Evolutionary conservation across 73 alveolate species (phyloP).

Genomic region (Uronychia binucleata): DNA sequence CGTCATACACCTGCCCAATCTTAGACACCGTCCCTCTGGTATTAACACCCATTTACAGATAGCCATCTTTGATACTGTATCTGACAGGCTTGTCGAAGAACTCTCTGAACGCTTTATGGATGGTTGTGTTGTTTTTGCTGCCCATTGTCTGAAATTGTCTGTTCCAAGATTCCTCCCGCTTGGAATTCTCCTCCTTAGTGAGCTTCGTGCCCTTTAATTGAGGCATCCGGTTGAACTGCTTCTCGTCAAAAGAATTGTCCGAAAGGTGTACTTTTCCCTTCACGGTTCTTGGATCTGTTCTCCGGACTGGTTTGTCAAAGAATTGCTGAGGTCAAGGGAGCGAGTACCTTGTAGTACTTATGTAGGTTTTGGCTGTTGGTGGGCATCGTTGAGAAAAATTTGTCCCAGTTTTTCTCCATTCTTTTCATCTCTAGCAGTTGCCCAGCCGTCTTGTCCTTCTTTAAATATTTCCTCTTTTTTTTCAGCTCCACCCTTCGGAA

Average conservation of each 20-base stretch:
- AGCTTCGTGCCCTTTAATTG: background rate
- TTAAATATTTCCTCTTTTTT: background rate
- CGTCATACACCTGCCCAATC: background rate
- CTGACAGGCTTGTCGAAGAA: background rate
- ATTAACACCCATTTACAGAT: background rate
- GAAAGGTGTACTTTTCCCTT: background rate
- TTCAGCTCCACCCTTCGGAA: background rate
- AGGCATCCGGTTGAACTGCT: background rate
- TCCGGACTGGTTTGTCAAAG: background rate
- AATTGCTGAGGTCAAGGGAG: background rate
- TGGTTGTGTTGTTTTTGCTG: background rate
- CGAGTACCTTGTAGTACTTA: background rate
- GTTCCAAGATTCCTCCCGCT: background rate
- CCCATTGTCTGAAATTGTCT: background rate
- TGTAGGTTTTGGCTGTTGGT: background rate
- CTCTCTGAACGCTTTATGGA: background rate
- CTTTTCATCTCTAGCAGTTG: background rate
- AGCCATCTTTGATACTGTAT: background rate
- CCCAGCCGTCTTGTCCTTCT: background rate
- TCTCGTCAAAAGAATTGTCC: background rate
- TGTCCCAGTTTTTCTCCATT: background rate
- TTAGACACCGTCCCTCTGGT: background rate
- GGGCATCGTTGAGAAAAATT: background rate
- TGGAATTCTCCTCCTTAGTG: background rate
- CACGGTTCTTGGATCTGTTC: background rate